Base-by-base conservation (phyloP, 495 filamentous ascomycete species). In the Aspergillus kassunensis region DNA sequence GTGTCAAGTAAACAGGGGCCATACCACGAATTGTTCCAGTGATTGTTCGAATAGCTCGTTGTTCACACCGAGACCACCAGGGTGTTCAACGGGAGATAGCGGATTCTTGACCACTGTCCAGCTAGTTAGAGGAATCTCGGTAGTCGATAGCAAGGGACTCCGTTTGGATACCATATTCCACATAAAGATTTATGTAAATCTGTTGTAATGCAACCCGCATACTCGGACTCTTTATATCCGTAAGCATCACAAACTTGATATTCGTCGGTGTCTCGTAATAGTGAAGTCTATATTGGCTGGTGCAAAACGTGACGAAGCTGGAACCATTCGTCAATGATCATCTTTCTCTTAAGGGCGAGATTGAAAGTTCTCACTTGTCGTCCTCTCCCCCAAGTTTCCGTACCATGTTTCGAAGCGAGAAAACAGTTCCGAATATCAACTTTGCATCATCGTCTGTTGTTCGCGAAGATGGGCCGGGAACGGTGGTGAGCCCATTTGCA, bases 241-340 rank as follows among this genome's bases (percentile, higher is more conserved):
- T 97, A 58, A 97, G 74, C 88, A 98, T 90, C 58, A 97, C 91
- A 55, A 97, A 92, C 62, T 96, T 95, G 63, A 93, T 84, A 63
- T 86, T 92, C 46, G 90, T 96, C 0, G 90, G 89, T 12, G 93
- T 97, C 77, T 98, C 93, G 79, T 96, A 97, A 75, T 95, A 98
- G 75, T 98, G 93, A 48, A 97, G 83, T 72, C 97, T 96, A 74
- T 98, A 98, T 66, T 96, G 89, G 57, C 79, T 86, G 46, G 93
- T 98, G 59, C 87, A 83, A 70, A 85, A 97, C 30, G 82, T 84
- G 54, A 97, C 85, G 70, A 97, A 97, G 67, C 86, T 91, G 72
- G 53, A 47, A 40, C 44, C 33, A 50, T 24, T n/a, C 13, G 35
- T 18, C 41, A 16, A 41, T 27, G 6, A 49, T 37, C 13, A 10